These are phyloP conservation scores for Moringa oleifera DNA, from an alignment of 345 rosid species.

Conservation along the genomic window DNA sequence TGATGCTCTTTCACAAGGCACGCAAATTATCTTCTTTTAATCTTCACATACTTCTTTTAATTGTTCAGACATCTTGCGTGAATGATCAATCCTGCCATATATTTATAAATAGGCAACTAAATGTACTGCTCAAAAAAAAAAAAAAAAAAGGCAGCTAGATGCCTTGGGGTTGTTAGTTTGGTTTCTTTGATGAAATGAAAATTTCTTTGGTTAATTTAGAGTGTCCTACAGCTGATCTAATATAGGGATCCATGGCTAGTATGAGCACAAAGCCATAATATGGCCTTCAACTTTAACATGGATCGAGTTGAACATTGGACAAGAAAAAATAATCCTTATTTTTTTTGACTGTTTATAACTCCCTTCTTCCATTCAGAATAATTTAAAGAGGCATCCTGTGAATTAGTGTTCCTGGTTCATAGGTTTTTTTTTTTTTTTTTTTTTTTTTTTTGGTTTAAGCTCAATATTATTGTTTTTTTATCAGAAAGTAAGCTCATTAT, in stretches of 20 bases:
- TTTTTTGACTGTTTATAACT: no score
- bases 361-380: no score
- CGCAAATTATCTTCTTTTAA: slow-evolving; percentile 3
- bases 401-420: no score
- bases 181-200: neutral
- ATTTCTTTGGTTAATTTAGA: no score
- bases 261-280: neutral
- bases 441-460: no score
- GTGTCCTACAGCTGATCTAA: neutral
- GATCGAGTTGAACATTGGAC: no score
- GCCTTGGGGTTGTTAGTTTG: neutral
- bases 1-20: slow-evolving; percentile 69
- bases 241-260: neutral
- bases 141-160: no score
- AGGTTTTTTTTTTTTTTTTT: no score
- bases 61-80: neutral
- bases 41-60: neutral
- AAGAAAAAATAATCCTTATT: no score
- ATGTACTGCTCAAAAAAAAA: neutral
- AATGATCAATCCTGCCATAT: neutral
- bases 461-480: no score
- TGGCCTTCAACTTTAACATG: neutral
- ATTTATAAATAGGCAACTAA: neutral
- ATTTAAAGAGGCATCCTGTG: no score
- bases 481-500: no score